Evolutionary conservation across 768 basidiomycete genomes (phyloP), one percentile per base, ranked within the genome.

Genomic region (Daedaleopsis sinensis): DNA sequence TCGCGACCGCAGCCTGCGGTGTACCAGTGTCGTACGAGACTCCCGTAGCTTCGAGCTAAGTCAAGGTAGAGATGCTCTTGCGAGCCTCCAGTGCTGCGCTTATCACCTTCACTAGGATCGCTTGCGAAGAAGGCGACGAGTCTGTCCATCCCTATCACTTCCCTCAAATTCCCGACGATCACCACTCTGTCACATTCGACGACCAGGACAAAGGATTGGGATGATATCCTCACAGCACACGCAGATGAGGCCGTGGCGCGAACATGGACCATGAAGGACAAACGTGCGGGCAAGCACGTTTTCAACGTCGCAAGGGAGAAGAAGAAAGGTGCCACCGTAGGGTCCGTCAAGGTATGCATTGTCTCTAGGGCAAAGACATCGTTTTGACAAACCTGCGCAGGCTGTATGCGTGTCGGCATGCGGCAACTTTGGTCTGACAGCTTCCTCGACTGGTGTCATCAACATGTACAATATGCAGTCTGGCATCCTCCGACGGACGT

Each of bases 391-490:
- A 46, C 36, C 46, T 67, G 8, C 42, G 21, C 65, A 93, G 91
- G 83, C 89, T 15, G 91, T 96, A 18, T 92, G 89, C 64, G 90
- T 98, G 19, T 90, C 95, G 4, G 90, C 93, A 0, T 99, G 97
- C 70, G 97, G 97, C 9, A 98, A 98, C 70, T 99, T 98, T 71
- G 93, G 91, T 32, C 73, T 98, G 12, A 93, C 86, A 4, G 87
- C 94, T 24, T 90, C 90, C 1, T 91, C 92, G 2, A 88, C 85
- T 0, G 91, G 93, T 2, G 82, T 81, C 24, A 90, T 98, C 42
- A 74, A 86, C 59, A 89, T 96, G 89, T 98, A 94, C 91, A 99
- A 98, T 71, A 87, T 99, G 87, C 96, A 99, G 74, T 94, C 92
- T 4, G 97, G 97, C 1, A 83, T 95, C 59, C 84, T 84, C 67